These are phyloP conservation scores for Lunularia cruciata DNA, from an alignment of 225 moss, liverwort and hornwort species.

Conservation along the genomic window DNA sequence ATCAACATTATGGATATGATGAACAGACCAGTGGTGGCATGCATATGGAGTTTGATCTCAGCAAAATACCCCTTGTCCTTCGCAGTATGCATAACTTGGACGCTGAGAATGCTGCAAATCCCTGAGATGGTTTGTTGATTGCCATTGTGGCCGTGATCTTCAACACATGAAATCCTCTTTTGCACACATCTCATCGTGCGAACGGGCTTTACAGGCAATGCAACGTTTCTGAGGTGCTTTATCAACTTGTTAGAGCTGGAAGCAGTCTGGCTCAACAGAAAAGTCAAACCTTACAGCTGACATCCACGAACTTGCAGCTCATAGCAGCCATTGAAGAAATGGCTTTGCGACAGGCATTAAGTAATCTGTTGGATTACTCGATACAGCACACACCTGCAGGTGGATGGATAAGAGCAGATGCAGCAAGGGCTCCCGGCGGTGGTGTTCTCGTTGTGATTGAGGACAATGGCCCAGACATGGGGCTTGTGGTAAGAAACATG, in stretches of 20 bases:
- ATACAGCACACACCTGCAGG: constrained; percentile 73
- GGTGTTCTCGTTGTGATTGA: constrained; percentile 76
- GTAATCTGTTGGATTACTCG: constrained; percentile 75
- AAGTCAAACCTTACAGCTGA: constrained; percentile 77
- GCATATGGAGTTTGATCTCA: too few relatives aligned
- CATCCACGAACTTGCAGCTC: constrained; percentile 45
- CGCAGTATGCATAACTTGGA: too few relatives aligned
- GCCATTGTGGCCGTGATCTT: too few relatives aligned
- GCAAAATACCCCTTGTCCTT: too few relatives aligned
- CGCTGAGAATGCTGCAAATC: too few relatives aligned
- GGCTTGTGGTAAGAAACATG: constrained; percentile 48
- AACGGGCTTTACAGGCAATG: constrained; percentile 62
- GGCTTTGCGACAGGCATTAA: constrained; percentile 70
- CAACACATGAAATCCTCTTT: too few relatives aligned
- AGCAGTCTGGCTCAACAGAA: constrained; percentile 77
- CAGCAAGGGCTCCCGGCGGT: constrained; percentile 65
- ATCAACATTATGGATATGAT: too few relatives aligned
- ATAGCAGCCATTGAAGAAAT: constrained; percentile 66
- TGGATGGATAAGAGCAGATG: constrained; percentile 71
- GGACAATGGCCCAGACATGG: constrained; percentile 60
- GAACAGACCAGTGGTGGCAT: too few relatives aligned
- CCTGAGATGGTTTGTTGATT: too few relatives aligned
- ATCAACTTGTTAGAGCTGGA: constrained; percentile 78
- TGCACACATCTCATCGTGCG: not conserved
- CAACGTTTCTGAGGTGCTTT: constrained; percentile 80